Conservation (phyloP, 1,284 basidiomycete genomes). For the Rhodotorula sp. region DNA sequence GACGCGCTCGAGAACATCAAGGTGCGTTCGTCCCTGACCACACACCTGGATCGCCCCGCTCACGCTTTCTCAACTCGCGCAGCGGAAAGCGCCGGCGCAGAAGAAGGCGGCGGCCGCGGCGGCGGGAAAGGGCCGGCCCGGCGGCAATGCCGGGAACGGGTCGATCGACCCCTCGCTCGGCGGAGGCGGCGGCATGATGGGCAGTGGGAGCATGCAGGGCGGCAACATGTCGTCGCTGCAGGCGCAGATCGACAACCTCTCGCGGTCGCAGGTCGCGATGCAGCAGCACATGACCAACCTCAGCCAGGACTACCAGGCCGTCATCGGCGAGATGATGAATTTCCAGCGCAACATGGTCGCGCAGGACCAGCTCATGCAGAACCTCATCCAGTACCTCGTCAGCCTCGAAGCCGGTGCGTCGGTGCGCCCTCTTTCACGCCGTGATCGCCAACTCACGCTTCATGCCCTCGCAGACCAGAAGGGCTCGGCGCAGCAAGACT, state of each 20-base stretch:
- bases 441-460: neutral
- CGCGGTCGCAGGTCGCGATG: constrained; percentile 63
- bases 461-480: constrained; percentile 26
- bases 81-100: constrained; percentile 37
- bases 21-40: constrained; percentile 17
- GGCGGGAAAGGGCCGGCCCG: neutral
- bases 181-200: neutral
- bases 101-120: constrained; percentile 19
- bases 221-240: constrained; percentile 51
- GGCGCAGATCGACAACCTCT: constrained; percentile 58
- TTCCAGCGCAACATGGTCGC: constrained; percentile 81
- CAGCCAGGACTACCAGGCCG: constrained; percentile 72
- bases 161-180: constrained; percentile 11
- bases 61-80: neutral
- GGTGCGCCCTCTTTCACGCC: constrained; percentile 29
- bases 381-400: constrained; percentile 76
- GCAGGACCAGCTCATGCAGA: constrained; percentile 81
- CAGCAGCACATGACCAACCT: constrained; percentile 63
- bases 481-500: constrained; percentile 27
- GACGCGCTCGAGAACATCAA: constrained; percentile 83
- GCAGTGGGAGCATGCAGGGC: neutral
- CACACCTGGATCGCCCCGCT: no score
- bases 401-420: constrained; percentile 65
- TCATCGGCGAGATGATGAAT: constrained; percentile 76
- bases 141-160: constrained; percentile 26